A percentile compares a stretch with the other conserved stretches of the same genome.
Conservation (phyloP, 2,329 filamentous ascomycete species). For the Alternaria conjuncta region DNA sequence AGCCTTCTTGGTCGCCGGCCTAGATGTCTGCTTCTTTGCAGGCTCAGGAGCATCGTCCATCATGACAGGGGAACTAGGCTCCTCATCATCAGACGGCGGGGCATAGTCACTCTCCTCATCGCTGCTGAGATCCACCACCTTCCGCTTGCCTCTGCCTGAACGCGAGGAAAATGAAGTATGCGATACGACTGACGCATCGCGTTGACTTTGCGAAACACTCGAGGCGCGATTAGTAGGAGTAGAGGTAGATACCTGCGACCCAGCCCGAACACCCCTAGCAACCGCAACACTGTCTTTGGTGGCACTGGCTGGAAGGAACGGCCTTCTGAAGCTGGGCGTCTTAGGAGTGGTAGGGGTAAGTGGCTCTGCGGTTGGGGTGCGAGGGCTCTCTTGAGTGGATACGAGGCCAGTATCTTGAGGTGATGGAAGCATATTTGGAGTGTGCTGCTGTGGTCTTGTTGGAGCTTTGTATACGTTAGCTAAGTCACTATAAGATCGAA, state of each 20-base stretch:
- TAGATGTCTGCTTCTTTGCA: not conserved
- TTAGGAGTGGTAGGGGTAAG: not conserved
- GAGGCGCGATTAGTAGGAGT: not conserved
- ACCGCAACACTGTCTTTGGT: not conserved
- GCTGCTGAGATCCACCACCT: constrained; percentile 8
- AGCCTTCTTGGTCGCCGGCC: not conserved
- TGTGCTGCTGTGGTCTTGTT: not conserved
- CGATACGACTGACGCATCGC: constrained; percentile 3
- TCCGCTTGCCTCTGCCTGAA: constrained; percentile 9
- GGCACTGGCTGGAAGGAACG: constrained; percentile 5
- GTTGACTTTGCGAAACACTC: not conserved
- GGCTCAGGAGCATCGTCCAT: not conserved
- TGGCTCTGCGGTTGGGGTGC: not conserved
- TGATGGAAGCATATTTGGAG: not conserved
- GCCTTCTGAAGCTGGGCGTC: constrained; percentile 14
- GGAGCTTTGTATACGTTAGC: not conserved
- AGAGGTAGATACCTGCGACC: constrained; percentile 6
- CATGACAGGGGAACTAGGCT: constrained; percentile 1
- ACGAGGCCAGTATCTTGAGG: not conserved
- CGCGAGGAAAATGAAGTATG: not conserved
- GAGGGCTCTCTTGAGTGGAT: not conserved
- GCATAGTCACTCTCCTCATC: constrained; percentile 12
- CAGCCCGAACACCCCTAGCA: not conserved
- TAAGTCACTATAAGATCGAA: not conserved
- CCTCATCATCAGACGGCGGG: constrained; percentile 3